phyloP scores from a whole-genome alignment of 192 early-diverging fungal genomes.

The Coemansia sp. region DNA sequence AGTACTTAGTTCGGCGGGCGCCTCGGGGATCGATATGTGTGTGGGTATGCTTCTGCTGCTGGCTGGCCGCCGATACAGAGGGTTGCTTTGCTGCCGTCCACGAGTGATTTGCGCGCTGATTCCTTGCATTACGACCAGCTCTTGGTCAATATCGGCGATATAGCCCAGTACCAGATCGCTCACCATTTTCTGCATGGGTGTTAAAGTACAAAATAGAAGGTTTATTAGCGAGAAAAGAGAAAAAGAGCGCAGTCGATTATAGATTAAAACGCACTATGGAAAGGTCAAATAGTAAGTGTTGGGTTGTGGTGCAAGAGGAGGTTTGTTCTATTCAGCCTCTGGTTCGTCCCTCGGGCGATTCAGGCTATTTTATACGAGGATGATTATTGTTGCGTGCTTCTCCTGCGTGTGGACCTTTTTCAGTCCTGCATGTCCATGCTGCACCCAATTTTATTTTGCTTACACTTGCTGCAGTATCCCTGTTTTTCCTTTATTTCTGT shows the following conservation, averaged over 20 bases:
- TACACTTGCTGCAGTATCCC: too few species aligned
- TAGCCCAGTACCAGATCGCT: conserved; percentile 21
- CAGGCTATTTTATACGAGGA: conserved; percentile 3
- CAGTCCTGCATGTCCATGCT: too few species aligned
- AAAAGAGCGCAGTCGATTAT: not conserved
- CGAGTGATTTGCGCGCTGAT: conserved; percentile 43
- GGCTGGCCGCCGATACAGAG: conserved; percentile 3
- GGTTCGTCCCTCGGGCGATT: not conserved
- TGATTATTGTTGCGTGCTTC: conserved; percentile 7
- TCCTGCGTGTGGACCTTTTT: not conserved
- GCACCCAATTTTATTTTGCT: too few species aligned
- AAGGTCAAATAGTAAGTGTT: not conserved
- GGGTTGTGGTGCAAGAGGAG: not conserved
- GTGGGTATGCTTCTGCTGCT: not conserved
- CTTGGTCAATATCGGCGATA: conserved; percentile 35
- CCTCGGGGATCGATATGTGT: not conserved
- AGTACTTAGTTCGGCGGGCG: conserved; percentile 2
- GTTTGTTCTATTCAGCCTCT: not conserved
- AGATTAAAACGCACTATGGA: not conserved
- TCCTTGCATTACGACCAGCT: conserved; percentile 43
- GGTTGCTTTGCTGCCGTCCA: conserved; percentile 19
- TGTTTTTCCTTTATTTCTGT: too few species aligned
- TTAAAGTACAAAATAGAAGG: conserved; percentile 5
- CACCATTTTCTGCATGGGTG: conserved; percentile 2
- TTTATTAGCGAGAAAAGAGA: not conserved